A percentile compares a stretch with the other conserved stretches of the same genome.
Conservation (phyloP, 2,329 filamentous ascomycete genomes). For the Salinomyces thailandicus region DNA sequence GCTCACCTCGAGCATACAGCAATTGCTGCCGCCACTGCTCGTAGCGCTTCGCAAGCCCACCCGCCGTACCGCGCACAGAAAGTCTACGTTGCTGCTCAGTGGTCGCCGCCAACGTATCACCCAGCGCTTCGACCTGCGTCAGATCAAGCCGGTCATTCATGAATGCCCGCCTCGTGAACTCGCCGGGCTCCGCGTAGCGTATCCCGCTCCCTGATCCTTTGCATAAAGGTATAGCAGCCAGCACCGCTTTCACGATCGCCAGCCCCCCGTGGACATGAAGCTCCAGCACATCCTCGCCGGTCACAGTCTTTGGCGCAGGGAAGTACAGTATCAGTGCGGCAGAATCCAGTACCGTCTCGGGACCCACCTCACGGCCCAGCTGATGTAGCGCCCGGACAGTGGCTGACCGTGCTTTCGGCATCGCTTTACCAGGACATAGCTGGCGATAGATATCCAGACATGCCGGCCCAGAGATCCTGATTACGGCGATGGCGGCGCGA, state of each 20-base stretch:
- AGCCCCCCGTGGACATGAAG: slow-evolving; percentile 88
- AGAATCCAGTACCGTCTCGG: slow-evolving; percentile 54
- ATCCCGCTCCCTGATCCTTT: slow-evolving; percentile 32
- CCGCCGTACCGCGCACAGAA: slow-evolving; percentile 65
- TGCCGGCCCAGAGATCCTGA: slow-evolving; percentile 72
- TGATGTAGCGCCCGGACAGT: slow-evolving; percentile 64
- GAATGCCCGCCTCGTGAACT: slow-evolving; percentile 90
- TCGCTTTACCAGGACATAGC: slow-evolving; percentile 46
- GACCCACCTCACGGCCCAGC: slow-evolving; percentile 33
- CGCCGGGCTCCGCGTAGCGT: slow-evolving; percentile 85
- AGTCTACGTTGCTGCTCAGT: slow-evolving; percentile 89
- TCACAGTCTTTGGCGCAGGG: slow-evolving; percentile 68
- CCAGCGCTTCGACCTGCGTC: slow-evolving; percentile 63
- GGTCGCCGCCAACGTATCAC: slow-evolving; percentile 51
- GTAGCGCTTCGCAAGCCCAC: slow-evolving; percentile 59
- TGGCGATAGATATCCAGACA: slow-evolving; percentile 57
- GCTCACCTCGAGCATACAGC: slow-evolving; percentile 72
- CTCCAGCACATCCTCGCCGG: slow-evolving; percentile 86
- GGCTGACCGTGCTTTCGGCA: slow-evolving; percentile 54
- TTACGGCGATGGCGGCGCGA: slow-evolving; percentile 78
- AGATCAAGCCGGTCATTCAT: slow-evolving; percentile 76
- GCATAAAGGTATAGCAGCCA: slow-evolving; percentile 54
- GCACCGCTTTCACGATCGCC: slow-evolving; percentile 77
- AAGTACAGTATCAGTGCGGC: slow-evolving; percentile 76
- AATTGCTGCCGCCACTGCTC: slow-evolving; percentile 70